Conservation (phyloP, 225 moss, liverwort and hornwort species). For the Thuidium tamariscinum region DNA sequence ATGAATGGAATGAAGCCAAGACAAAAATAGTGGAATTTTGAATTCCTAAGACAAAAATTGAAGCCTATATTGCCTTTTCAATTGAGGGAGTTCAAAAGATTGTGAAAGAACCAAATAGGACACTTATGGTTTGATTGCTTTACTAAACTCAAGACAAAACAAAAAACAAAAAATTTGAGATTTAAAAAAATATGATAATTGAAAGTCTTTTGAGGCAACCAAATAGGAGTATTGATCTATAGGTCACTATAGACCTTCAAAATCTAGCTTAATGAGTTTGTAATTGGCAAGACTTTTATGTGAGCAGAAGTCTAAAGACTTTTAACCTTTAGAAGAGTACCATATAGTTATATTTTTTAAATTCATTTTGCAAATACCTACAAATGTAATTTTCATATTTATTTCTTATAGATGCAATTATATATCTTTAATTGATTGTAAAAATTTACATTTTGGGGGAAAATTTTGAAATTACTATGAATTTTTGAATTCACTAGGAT, state of each 20-base stretch:
- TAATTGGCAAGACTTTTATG: background rate
- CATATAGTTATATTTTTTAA: too few species aligned
- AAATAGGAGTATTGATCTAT: accelerated
- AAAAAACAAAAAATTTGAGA: background rate
- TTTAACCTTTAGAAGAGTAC: too few species aligned
- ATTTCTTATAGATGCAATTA: too few species aligned
- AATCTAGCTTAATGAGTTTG: background rate
- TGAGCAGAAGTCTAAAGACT: accelerated
- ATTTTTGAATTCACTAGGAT: too few species aligned
- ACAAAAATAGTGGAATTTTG: background rate
- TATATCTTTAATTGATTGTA: too few species aligned
- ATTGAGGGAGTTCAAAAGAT: background rate
- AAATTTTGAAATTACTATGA: too few species aligned
- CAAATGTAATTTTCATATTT: too few species aligned
- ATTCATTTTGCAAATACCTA: too few species aligned
- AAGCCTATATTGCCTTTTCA: background rate
- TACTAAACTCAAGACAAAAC: too few species aligned
- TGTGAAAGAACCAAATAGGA: accelerated
- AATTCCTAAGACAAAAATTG: background rate
- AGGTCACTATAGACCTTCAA: background rate
- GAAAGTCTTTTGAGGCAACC: background rate
- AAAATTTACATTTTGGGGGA: too few species aligned
- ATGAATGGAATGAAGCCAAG: background rate
- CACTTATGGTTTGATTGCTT: background rate
- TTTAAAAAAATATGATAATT: background rate